Evolutionary conservation across 805 yeast species (phyloP).

Genomic region (Candida cerambycidarum): DNA sequence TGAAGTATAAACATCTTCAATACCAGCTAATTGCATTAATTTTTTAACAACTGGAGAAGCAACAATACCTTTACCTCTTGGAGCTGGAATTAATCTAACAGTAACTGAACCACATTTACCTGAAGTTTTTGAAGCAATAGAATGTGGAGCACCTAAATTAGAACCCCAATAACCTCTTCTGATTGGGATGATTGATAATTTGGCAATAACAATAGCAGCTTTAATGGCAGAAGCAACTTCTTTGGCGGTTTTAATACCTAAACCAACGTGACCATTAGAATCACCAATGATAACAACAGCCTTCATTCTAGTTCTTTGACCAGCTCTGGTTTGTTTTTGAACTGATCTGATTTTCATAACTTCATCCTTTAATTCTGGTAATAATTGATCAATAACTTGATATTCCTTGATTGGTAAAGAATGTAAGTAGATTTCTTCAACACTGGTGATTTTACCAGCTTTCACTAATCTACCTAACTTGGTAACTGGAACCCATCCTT

Average conservation of each 20-base stretch:
- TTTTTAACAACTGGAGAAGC: constrained; percentile 99
- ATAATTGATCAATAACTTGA: constrained; percentile 96
- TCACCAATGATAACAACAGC: constrained; percentile 99
- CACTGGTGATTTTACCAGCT: constrained; percentile 94
- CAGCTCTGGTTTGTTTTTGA: constrained; percentile 99
- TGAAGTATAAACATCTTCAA: constrained; percentile 98
- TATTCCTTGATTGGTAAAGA: constrained; percentile 98
- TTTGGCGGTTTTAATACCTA: constrained; percentile 99
- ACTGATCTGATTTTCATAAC: constrained; percentile 99
- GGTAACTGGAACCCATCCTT: constrained; percentile 99
- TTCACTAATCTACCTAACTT: constrained; percentile 99
- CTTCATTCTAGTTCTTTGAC: constrained; percentile 99
- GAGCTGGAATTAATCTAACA: constrained; percentile 99
- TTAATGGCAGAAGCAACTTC: constrained; percentile 99
- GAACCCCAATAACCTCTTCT: constrained; percentile 99
- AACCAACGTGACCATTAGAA: constrained; percentile 99
- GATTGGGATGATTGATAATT: constrained; percentile 97
- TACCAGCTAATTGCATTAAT: constrained; percentile 98
- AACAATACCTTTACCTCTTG: constrained; percentile 99
- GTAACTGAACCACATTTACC: constrained; percentile 99
- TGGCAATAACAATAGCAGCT: constrained; percentile 99
- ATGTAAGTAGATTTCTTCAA: constrained; percentile 99
- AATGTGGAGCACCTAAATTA: constrained; percentile 99
- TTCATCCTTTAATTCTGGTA: constrained; percentile 96
- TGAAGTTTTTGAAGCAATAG: constrained; percentile 95